phyloP scores from a whole-genome alignment of 1,139 yeast species.

The Scheffersomyces illinoinensis region DNA sequence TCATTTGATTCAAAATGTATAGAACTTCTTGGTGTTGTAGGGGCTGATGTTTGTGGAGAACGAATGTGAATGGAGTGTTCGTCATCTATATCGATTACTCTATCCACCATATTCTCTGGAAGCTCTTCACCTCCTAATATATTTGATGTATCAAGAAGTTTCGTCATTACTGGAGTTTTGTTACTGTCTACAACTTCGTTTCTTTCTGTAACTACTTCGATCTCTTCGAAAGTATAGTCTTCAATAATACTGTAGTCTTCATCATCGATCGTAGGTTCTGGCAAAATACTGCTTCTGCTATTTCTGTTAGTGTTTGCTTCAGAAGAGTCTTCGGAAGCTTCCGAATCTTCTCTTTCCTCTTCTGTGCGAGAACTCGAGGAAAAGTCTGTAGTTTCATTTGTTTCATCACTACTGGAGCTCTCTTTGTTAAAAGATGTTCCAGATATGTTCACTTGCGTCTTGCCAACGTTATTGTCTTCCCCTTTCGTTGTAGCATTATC shows the following conservation, averaged over 20 bases:
- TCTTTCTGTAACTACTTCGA: neutral
- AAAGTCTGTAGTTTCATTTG: neutral
- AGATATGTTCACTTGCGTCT: neutral
- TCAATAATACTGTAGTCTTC: neutral
- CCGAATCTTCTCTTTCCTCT: neutral
- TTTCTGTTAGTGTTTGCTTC: neutral
- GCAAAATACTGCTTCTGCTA: conserved; percentile 7
- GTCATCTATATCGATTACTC: neutral
- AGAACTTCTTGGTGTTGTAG: conserved; percentile 10
- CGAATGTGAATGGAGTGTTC: neutral
- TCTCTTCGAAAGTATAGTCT: conserved; percentile 1
- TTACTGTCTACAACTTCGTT: neutral
- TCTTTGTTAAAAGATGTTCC: neutral
- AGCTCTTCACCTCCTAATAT: neutral
- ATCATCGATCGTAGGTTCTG: conserved; percentile 16
- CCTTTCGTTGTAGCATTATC: neutral
- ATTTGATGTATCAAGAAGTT: neutral
- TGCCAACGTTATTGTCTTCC: neutral
- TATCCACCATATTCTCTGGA: neutral
- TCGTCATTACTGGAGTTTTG: neutral
- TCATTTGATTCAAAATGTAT: conserved; percentile 15
- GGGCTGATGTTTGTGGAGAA: conserved; percentile 6
- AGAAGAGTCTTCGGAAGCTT: neutral
- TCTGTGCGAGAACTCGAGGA: neutral
- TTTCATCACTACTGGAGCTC: neutral